Evolutionary conservation across 257 asterid genomes (phyloP), one percentile per base, ranked within the genome.

Genomic region (Gentiana dahurica): DNA sequence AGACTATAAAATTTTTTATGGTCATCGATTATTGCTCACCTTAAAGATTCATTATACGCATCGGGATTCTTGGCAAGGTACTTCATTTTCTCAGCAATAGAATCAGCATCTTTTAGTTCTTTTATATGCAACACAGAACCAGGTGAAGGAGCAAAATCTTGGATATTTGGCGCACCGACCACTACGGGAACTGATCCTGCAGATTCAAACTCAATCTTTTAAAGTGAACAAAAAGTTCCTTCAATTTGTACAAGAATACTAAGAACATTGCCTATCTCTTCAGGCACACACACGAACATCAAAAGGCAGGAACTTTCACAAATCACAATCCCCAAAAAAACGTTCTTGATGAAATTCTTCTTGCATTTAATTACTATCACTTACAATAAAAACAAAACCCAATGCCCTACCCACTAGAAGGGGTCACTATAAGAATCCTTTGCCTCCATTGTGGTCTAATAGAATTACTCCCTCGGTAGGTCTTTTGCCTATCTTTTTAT

Each of bases 161-260:
- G 77, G 74, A 92, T 88, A 70, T 92, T 92, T 54, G 95, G 95
- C 56, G 98, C 94, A 34, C 98, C 98, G 55, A 92, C 76, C 46
- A 88, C 95, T 61, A 92, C 95, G 11, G 98, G 98, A 57, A 92
- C 74, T 58, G 87, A 62, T 59, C 98, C 98, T 87, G 58, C 49
- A 77, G 55, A 56, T 61, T 48, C 46, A 50, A 35, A 4, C 15
- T 35, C 58, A 58, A 41, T 52, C 51, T 65, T 52, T 58, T 57
- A 8, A 49, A 68, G 55, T 75, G 72, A 61, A 65, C 57, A 59
- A 74, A 24, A 67, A 36, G 36, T 36, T 41, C 1, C 46, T 41
- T 41, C 5, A 2, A 5, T 4, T 41, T 41, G 24, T 5, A 41
- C 9, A 41, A 5, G 9, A 41, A 41, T 10, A 41, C 46, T 41